These are phyloP conservation scores for Aspergillus egyptiacus DNA, from an alignment of 495 filamentous ascomycete genomes.

Conservation along the genomic window DNA sequence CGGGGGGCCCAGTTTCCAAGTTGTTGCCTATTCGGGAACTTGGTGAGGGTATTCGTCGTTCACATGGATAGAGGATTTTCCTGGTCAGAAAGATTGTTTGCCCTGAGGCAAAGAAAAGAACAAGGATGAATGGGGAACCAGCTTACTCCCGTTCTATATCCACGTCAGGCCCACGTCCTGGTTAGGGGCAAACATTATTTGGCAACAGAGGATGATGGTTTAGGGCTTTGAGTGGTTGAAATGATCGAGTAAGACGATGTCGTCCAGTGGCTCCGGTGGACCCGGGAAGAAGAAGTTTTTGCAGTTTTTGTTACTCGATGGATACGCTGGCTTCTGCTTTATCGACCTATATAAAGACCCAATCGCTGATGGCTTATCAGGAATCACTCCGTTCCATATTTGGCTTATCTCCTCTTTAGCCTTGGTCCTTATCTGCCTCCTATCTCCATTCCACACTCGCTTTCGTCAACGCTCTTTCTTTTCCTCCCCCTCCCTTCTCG, in stretches of 20 bases:
- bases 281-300: conserved; percentile 5
- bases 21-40: conserved; percentile 15
- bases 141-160: no score
- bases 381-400: neutral
- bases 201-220: neutral
- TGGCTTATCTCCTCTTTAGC: neutral
- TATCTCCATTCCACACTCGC: neutral
- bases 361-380: conserved; percentile 3
- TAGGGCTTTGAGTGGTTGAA: neutral
- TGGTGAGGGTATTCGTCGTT: conserved; percentile 15
- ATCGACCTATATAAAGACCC: conserved; percentile 8
- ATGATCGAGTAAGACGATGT: conserved; percentile 5
- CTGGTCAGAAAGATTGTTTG: neutral
- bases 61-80: neutral
- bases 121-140: no score
- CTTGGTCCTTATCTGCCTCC: conserved; percentile 2
- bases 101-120: neutral
- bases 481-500: neutral
- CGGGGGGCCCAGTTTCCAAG: neutral
- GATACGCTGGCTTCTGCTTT: neutral
- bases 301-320: conserved; percentile 20
- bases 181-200: conserved; percentile 4
- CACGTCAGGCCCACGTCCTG: conserved; percentile 1
- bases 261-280: conserved; percentile 3
- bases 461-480: neutral